phyloP scores from a whole-genome alignment of 2,329 filamentous ascomycete species.

The Sodiomyces alkalinus region DNA sequence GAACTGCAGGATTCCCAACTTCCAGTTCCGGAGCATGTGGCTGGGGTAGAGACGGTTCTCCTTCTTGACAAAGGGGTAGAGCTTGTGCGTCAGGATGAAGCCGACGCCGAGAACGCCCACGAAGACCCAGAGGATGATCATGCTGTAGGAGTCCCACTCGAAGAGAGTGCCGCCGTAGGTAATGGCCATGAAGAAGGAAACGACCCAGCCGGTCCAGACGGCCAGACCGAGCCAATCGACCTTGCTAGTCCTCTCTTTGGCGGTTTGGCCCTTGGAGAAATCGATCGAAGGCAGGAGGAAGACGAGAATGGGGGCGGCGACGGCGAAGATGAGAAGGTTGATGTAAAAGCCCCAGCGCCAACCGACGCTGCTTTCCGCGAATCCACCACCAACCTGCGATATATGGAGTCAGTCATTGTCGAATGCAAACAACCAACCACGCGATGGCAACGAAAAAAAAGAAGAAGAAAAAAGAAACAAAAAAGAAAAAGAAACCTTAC shows the following conservation, averaged over 20 bases:
- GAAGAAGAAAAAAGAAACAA: too few species aligned
- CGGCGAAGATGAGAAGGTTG: slow-evolving; percentile 31
- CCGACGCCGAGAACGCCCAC: slow-evolving; percentile 22
- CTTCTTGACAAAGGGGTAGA: slow-evolving; percentile 9
- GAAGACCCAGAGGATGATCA: slow-evolving; percentile 29
- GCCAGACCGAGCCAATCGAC: slow-evolving; percentile 30
- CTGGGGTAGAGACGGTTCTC: slow-evolving; percentile 26
- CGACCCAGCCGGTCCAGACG: slow-evolving; percentile 25
- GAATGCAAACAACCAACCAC: too few species aligned
- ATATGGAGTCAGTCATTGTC: too few species aligned
- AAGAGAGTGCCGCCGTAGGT: slow-evolving; percentile 33
- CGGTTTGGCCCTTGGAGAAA: slow-evolving; percentile 6
- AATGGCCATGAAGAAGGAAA: slow-evolving; percentile 28
- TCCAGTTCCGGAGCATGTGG: slow-evolving; percentile 23
- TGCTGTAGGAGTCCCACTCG: slow-evolving; percentile 25
- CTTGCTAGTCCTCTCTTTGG: slow-evolving; percentile 15
- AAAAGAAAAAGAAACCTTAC: too few species aligned
- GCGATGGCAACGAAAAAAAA: too few species aligned
- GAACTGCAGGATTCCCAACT: slow-evolving; percentile 26
- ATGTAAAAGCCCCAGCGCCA: slow-evolving; percentile 35
- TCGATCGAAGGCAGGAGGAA: slow-evolving; percentile 13
- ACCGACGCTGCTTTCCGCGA: slow-evolving; percentile 20
- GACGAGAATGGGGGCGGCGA: slow-evolving; percentile 14
- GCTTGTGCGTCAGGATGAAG: slow-evolving; percentile 29
- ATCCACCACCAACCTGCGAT: slow-evolving; percentile 30